Percentiles rank a stretch among this genome's conserved stretches.
Conservation (phyloP, 495 filamentous ascomycete species). For the Bacidia gigantensis region DNA sequence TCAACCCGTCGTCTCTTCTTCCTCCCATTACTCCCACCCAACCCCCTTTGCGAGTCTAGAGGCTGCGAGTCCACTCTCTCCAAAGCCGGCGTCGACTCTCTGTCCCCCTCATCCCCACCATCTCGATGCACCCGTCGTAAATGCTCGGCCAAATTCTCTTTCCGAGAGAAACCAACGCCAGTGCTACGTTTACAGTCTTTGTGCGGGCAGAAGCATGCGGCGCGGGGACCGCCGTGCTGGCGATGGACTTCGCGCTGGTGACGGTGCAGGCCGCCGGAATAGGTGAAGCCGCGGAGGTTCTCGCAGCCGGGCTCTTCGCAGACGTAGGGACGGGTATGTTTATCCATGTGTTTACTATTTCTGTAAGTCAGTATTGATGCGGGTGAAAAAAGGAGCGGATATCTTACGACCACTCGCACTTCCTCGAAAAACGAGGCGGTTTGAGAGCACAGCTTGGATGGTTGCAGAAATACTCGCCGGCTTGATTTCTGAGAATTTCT, state of each 20-base stretch:
- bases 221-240: slow-evolving; percentile 70
- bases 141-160: slow-evolving; percentile 87
- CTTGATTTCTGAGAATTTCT: slow-evolving; percentile 47
- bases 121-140: slow-evolving; percentile 37
- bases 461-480: slow-evolving; percentile 60
- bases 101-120: not conserved
- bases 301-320: slow-evolving; percentile 65
- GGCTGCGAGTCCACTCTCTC: not conserved
- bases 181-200: slow-evolving; percentile 73
- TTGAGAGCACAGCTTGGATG: slow-evolving; percentile 43
- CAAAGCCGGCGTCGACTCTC: not conserved
- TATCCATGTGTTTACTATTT: slow-evolving; percentile 86
- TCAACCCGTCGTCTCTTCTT: slow-evolving; percentile 7
- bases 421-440: slow-evolving; percentile 53
- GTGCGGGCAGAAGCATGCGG: slow-evolving; percentile 70
- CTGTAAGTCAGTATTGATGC: slow-evolving; percentile 9
- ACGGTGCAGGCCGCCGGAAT: slow-evolving; percentile 72
- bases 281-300: slow-evolving; percentile 86
- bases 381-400: slow-evolving; percentile 2
- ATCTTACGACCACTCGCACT: slow-evolving; percentile 87
- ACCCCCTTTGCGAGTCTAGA: not conserved
- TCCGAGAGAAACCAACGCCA: slow-evolving; percentile 68
- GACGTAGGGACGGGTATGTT: slow-evolving; percentile 83
- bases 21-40: not conserved
- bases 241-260: slow-evolving; percentile 88